Percentiles rank a stretch among this genome's conserved stretches.
phyloP scores from a whole-genome alignment of 805 yeast species.

The Candida quercuum region DNA sequence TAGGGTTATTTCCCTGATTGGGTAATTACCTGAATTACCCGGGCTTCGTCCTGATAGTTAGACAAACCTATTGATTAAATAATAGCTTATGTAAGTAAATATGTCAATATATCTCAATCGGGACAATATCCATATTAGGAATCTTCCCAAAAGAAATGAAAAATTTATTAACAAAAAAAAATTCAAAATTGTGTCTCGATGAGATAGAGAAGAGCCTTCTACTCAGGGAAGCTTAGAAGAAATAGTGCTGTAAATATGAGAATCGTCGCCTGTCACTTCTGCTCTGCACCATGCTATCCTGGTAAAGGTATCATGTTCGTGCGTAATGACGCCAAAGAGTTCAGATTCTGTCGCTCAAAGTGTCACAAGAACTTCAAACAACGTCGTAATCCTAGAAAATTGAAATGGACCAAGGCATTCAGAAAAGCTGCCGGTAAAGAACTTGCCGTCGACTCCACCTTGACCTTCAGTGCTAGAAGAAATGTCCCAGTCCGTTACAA shows the following conservation, averaged over 20 bases:
- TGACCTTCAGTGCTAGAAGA: constrained; percentile 95
- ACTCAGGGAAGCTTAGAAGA: not conserved
- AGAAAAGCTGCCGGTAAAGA: constrained; percentile 99
- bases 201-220: not conserved
- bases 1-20: no score
- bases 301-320: constrained; percentile 97
- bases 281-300: constrained; percentile 94
- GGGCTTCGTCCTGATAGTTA: no score
- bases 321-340: constrained; percentile 96
- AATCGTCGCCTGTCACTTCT: constrained; percentile 88
- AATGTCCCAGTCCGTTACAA: constrained; percentile 97
- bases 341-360: constrained; percentile 94
- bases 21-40: constrained; percentile 1
- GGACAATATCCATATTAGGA: not conserved
- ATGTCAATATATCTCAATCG: no score
- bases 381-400: constrained; percentile 97
- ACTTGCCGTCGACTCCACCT: constrained; percentile 93
- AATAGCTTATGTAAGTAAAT: no score
- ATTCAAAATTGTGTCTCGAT: no score
- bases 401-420: constrained; percentile 98
- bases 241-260: no score
- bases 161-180: not conserved
- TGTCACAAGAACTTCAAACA: constrained; percentile 97
- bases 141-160: not conserved
- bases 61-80: no score